phyloP scores from a whole-genome alignment of 352 stramenopile species.

The Globisporangium carolinianum region DNA sequence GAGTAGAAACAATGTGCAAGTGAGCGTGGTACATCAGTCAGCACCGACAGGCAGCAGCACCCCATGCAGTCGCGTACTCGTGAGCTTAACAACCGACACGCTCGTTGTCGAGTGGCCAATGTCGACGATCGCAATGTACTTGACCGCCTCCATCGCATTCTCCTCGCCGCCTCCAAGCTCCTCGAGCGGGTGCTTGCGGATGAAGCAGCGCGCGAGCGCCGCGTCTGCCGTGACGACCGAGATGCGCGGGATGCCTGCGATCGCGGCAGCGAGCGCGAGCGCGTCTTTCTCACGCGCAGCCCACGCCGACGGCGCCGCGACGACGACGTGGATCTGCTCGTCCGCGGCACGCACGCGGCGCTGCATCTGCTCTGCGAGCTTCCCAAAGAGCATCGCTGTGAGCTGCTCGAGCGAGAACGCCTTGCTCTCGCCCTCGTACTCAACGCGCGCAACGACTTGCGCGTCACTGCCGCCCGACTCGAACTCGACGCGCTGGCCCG shows the following conservation, averaged over 20 bases:
- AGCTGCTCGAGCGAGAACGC: conserved; percentile 73
- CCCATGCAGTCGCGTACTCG: conserved; percentile 13
- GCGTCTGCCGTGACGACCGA: conserved; percentile 44
- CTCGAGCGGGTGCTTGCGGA: conserved; percentile 74
- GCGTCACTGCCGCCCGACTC: conserved; percentile 12
- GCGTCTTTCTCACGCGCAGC: conserved; percentile 37
- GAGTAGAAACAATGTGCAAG: neutral
- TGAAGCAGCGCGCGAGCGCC: conserved; percentile 58
- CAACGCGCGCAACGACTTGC: conserved; percentile 46
- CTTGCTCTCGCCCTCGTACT: conserved; percentile 38
- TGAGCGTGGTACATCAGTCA: neutral
- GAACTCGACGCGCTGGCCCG: conserved; percentile 47
- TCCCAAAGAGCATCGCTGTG: conserved; percentile 70
- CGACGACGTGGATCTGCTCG: conserved; percentile 42
- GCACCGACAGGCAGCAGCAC: neutral
- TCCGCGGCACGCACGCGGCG: conserved; percentile 30
- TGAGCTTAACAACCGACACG: conserved; percentile 65
- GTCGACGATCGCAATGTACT: conserved; percentile 84
- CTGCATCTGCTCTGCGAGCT: conserved; percentile 63
- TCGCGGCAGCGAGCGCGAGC: conserved; percentile 38
- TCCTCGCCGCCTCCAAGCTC: conserved; percentile 16
- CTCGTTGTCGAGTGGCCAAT: conserved; percentile 81
- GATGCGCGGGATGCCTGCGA: conserved; percentile 53
- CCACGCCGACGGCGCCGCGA: conserved; percentile 69
- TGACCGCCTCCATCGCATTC: conserved; percentile 11